Conservation (phyloP, 352 stramenopile species). For the Globisporangium megalacanthum region DNA sequence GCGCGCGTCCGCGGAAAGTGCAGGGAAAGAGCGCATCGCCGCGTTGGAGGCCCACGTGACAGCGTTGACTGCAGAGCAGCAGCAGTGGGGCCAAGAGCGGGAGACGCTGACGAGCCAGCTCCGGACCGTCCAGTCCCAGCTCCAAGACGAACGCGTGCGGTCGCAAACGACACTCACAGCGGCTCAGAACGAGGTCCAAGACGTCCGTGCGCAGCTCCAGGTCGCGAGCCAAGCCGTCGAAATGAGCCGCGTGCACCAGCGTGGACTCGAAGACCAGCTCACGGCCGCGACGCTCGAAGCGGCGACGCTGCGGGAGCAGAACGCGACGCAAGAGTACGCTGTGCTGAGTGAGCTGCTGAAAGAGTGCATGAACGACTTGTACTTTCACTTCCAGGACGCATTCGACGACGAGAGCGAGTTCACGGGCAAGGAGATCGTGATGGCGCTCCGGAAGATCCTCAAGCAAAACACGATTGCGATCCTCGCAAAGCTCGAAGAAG, state of each 20-base stretch:
- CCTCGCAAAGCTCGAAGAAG: conserved; percentile 63
- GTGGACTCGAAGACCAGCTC: conserved; percentile 47
- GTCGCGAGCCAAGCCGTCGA: conserved; percentile 5
- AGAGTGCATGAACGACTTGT: conserved; percentile 87
- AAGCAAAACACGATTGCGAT: conserved; percentile 84
- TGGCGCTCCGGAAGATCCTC: conserved; percentile 75
- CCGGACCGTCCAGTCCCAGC: conserved; percentile 40
- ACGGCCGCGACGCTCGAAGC: conserved; percentile 45
- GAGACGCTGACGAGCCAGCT: conserved; percentile 43
- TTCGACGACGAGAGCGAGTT: conserved; percentile 84
- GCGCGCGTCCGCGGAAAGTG: conserved; percentile 35
- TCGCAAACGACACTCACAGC: conserved; percentile 38
- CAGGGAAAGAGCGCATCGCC: conserved; percentile 10
- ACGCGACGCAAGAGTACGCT: conserved; percentile 47
- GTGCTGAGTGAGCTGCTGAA: conserved; percentile 69
- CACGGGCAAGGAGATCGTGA: conserved; percentile 78
- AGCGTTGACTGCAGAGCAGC: conserved; percentile 24
- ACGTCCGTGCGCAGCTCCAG: conserved; percentile 47
- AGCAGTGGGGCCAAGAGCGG: conserved; percentile 49
- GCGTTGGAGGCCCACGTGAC: too few species aligned
- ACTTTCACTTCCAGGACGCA: conserved; percentile 81
- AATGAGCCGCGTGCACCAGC: conserved; percentile 28
- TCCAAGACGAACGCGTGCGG: conserved; percentile 56
- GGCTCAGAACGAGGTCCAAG: conserved; percentile 20
- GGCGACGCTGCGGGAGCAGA: conserved; percentile 30